A percentile compares a stretch with the other conserved stretches of the same genome.
These are phyloP conservation scores for Thuja plicata DNA, from an alignment of 83 land plant genomes.

Conservation along the genomic window DNA sequence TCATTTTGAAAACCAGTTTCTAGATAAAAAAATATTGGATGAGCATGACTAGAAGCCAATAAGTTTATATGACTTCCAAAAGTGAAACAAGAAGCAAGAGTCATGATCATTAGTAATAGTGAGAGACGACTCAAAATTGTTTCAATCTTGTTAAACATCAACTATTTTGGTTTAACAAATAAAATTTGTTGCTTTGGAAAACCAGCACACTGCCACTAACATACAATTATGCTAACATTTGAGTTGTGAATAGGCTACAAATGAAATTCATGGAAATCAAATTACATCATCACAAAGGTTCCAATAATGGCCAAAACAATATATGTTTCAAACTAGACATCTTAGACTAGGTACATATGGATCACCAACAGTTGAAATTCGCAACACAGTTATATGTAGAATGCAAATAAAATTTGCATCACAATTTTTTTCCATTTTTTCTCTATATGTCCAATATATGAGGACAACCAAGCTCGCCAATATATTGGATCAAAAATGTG, in stretches of 20 bases:
- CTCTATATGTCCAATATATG: background rate
- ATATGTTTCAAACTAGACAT: background rate
- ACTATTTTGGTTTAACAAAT: background rate
- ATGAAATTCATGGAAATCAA: background rate
- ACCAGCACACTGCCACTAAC: background rate
- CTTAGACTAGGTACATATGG: background rate
- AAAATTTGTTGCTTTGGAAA: background rate
- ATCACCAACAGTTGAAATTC: background rate
- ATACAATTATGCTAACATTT: background rate
- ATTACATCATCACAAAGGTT: background rate
- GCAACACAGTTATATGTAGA: background rate
- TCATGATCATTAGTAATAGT: background rate
- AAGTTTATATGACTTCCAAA: background rate
- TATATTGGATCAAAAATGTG: too few relatives aligned
- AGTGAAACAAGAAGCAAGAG: background rate
- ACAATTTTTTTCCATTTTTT: background rate
- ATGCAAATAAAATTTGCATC: background rate
- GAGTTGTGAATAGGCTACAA: background rate
- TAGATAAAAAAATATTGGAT: background rate
- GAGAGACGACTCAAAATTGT: background rate
- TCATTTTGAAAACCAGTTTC: background rate
- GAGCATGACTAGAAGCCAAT: background rate
- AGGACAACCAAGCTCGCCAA: background rate
- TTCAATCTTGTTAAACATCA: background rate
- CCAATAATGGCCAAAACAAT: background rate